Percentiles rank a stretch among this genome's conserved stretches.
These are phyloP conservation scores for Aspergillus sclerotialis DNA, from an alignment of 2,329 filamentous ascomycete genomes.

Conservation along the genomic window DNA sequence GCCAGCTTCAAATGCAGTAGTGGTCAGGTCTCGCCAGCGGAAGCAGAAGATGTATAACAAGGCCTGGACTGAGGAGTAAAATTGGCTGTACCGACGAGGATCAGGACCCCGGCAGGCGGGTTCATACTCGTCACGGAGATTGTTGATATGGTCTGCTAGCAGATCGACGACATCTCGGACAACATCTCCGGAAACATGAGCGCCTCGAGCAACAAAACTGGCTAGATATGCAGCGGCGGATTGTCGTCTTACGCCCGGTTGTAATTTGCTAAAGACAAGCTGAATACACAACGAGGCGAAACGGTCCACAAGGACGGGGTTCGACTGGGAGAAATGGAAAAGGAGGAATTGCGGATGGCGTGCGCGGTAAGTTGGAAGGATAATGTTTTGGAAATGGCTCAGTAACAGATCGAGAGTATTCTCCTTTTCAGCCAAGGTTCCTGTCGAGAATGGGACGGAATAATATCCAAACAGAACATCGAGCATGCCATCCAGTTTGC, in stretches of 20 bases:
- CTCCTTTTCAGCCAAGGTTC: constrained; percentile 61
- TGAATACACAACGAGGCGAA: constrained; percentile 75
- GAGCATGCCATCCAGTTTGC: constrained; percentile 86
- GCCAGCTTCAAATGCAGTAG: constrained; percentile 49
- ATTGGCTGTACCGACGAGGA: constrained; percentile 71
- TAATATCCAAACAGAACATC: constrained; percentile 84
- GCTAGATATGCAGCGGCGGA: constrained; percentile 87
- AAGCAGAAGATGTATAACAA: constrained; percentile 96
- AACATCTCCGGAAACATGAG: constrained; percentile 66
- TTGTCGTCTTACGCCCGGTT: constrained; percentile 68
- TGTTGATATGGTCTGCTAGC: constrained; percentile 69
- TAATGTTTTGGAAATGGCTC: constrained; percentile 76
- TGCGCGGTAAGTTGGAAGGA: constrained; percentile 84
- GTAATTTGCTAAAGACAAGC: constrained; percentile 61
- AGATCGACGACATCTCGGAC: constrained; percentile 79
- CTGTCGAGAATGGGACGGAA: constrained; percentile 61
- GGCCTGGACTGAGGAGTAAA: constrained; percentile 84
- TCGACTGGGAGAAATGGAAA: constrained; percentile 87
- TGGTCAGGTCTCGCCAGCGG: constrained; percentile 83
- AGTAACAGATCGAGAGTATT: constrained; percentile 72
- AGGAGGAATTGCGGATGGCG: constrained; percentile 92
- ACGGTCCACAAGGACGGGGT: constrained; percentile 68
- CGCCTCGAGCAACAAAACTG: constrained; percentile 87
- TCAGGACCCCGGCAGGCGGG: constrained; percentile 74
- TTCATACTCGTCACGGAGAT: constrained; percentile 67